Conservation (phyloP, 257 asterid species). For the Primulina tabacum region DNA sequence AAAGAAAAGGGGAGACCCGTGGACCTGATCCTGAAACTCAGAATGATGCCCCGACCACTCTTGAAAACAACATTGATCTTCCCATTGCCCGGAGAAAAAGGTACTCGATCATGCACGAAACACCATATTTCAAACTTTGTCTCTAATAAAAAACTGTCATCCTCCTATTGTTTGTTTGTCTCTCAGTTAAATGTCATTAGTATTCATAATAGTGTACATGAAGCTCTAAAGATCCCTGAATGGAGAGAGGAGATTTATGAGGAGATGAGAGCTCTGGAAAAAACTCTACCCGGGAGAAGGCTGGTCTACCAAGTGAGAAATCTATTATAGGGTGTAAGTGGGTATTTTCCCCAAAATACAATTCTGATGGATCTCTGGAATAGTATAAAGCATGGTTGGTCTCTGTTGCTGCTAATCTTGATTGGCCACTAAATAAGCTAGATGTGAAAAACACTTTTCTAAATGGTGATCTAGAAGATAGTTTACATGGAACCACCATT, state of each 20-base stretch:
- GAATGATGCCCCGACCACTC: no score
- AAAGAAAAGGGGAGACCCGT: background rate
- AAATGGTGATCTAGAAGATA: background rate
- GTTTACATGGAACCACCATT: background rate
- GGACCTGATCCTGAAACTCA: background rate
- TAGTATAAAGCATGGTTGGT: background rate
- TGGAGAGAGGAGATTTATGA: background rate
- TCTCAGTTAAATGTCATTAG: background rate
- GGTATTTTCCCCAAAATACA: background rate
- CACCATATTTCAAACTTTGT: background rate
- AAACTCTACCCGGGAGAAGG: background rate
- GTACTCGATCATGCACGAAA: background rate
- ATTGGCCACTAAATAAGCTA: background rate
- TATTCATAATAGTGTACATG: background rate
- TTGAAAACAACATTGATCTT: background rate
- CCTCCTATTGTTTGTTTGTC: background rate
- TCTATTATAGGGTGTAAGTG: background rate
- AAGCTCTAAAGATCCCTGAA: background rate
- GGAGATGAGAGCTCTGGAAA: background rate
- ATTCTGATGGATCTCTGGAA: background rate
- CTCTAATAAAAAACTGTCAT: background rate
- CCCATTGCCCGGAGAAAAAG: background rate
- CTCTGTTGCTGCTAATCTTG: background rate
- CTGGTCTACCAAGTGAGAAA: background rate
- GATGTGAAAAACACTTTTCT: no score